Base-by-base conservation (phyloP, 164 flowering plant genomes). In the Chimonanthus salicifolius region DNA sequence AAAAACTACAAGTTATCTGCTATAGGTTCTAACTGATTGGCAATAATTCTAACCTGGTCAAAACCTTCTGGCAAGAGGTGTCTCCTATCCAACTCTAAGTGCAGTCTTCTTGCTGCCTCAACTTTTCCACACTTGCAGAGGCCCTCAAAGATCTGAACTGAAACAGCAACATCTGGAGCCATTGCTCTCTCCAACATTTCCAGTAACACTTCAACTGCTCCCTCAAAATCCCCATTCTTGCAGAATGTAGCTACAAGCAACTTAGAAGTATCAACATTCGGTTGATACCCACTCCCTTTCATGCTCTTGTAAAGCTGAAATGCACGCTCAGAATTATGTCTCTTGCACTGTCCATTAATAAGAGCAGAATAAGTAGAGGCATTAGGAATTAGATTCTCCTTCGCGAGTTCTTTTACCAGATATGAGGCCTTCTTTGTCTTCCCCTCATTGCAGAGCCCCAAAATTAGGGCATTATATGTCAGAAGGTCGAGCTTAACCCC, bases 381-480 rank as follows among this genome's bases (percentile, higher is more conserved):
- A 80, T 94, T 92, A 46, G 94, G 95, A 8, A 79, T 82, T 9
- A 92, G 80, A 44, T 85, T 85, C 76, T 85, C 79, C 74, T 78
- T 87, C 65, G 85, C 92, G 64, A 92, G 89, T 62, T 87, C 86
- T 83, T 87, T 90, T 21, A 91, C 89, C 72, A 91, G 48, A 78
- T 82, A 75, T 33, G 94, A 92, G 51, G 95, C 97, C 78, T 89
- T 91, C 83, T 84, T 94, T 7, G 94, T 92, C 90, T 87, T 94
- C 47, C 97, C 97, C 69, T 84, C 89, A 74, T 86, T 89, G 85
- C 94, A 94, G 33, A 89, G 80, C 60, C 94, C 94, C 82, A 83
- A 69, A 63, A 94, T 87, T 83, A 94, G 79, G 2, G 97, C 88
- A 83, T 94, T 94, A 66, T 88, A 91, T 20, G 98, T 92, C 75